Conservation (phyloP, 768 basidiomycete species). For the Russula compacta region DNA sequence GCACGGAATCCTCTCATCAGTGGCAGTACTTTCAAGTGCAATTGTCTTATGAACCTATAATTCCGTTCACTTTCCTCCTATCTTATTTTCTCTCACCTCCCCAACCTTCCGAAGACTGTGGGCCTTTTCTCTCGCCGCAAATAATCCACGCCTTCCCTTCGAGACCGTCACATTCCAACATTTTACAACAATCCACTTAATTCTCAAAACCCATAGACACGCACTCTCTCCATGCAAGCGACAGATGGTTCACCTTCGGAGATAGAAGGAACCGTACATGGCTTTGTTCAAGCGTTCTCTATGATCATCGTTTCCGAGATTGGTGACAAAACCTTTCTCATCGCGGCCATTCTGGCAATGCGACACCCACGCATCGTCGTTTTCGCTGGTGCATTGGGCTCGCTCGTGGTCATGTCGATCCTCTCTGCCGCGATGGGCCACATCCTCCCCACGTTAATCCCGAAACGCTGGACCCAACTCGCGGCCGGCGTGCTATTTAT, state of each 20-base stretch:
- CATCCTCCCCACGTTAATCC: constrained; percentile 77
- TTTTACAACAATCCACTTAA: neutral
- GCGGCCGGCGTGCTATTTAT: constrained; percentile 77
- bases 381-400: constrained; percentile 81
- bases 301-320: constrained; percentile 94
- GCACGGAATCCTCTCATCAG: no score
- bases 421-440: constrained; percentile 92
- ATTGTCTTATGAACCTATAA: neutral
- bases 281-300: constrained; percentile 67
- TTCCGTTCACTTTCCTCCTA: neutral
- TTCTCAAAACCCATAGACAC: neutral
- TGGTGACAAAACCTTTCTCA: constrained; percentile 90
- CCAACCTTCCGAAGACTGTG: neutral
- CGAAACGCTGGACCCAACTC: constrained; percentile 42
- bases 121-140: neutral
- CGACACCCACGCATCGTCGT: constrained; percentile 81
- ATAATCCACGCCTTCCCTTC: neutral
- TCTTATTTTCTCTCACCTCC: neutral
- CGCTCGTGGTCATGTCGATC: constrained; percentile 87
- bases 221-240: neutral
- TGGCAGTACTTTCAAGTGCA: neutral
- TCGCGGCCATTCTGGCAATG: constrained; percentile 88
- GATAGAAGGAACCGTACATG: constrained; percentile 34
- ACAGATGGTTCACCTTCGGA: neutral
- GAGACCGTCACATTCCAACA: neutral